Conservation (phyloP, 2,329 filamentous ascomycete genomes). For the Beauveria sp. region DNA sequence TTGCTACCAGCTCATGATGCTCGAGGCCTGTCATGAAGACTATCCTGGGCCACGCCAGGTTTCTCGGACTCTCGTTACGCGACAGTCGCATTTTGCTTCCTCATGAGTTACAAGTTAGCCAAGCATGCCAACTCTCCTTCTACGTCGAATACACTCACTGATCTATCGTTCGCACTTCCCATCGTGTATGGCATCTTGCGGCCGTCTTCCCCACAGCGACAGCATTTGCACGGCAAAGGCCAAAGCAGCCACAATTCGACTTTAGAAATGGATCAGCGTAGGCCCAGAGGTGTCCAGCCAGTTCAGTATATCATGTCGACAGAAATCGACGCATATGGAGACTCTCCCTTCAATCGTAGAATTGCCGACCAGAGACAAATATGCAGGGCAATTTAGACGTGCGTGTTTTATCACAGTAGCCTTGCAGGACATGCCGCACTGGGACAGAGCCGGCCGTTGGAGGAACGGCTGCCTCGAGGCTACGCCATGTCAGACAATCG, state of each 20-base stretch:
- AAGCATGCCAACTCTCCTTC: background rate
- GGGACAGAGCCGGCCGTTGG: background rate
- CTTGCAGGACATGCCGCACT: background rate
- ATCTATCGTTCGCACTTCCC: background rate
- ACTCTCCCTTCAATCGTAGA: background rate
- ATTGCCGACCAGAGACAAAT: background rate
- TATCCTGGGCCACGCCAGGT: background rate
- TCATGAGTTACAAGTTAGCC: background rate
- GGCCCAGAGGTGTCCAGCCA: background rate
- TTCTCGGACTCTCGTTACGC: background rate
- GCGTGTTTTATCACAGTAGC: background rate
- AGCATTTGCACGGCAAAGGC: background rate
- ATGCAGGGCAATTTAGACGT: background rate
- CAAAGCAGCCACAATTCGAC: background rate
- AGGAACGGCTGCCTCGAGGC: background rate
- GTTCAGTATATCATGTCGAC: background rate
- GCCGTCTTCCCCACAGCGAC: background rate
- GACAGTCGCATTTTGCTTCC: background rate
- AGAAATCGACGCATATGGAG: background rate
- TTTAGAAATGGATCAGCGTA: background rate
- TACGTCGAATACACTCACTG: background rate
- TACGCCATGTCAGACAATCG: background rate
- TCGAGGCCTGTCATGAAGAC: background rate
- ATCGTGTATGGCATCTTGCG: background rate
- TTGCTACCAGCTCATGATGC: background rate